Evolutionary conservation across 2,329 filamentous ascomycete species (phyloP).

Genomic region (Chalaropsis thielavioides): DNA sequence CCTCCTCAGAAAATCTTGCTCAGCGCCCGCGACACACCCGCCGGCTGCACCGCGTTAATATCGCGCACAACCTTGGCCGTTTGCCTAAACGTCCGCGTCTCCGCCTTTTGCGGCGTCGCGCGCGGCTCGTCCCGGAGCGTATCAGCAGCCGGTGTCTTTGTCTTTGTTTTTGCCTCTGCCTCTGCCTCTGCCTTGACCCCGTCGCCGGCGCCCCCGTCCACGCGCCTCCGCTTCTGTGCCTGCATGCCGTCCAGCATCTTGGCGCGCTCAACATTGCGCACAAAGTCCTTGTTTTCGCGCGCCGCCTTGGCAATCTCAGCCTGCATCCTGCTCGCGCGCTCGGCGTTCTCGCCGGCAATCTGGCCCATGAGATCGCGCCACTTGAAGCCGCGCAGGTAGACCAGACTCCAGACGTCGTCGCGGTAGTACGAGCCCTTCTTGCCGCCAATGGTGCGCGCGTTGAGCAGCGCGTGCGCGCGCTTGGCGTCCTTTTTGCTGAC

Average conservation of each 20-base stretch:
- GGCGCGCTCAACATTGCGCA: conserved; percentile 61
- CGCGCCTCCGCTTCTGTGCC: conserved; percentile 35
- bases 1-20: conserved; percentile 46
- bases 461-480: conserved; percentile 58
- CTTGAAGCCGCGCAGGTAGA: conserved; percentile 73
- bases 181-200: no score
- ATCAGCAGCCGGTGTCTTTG: conserved; percentile 18
- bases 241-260: conserved; percentile 69
- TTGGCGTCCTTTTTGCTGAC: conserved; percentile 62
- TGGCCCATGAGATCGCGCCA: conserved; percentile 64
- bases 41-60: conserved; percentile 31
- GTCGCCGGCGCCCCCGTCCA: conserved; percentile 24
- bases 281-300: conserved; percentile 68
- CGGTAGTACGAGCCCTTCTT: conserved; percentile 75
- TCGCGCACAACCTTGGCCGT: conserved; percentile 42
- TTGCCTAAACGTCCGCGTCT: conserved; percentile 48
- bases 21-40: conserved; percentile 44
- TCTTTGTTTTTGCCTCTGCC: conserved; percentile 10
- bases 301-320: conserved; percentile 63
- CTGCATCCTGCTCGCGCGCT: conserved; percentile 58
- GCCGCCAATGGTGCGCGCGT: conserved; percentile 63
- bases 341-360: conserved; percentile 68
- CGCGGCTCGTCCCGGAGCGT: conserved; percentile 19
- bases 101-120: conserved; percentile 20
- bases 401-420: conserved; percentile 74